These are phyloP conservation scores for Iodosphaeria phyllophila DNA, from an alignment of 2,329 filamentous ascomycete species.

Conservation along the genomic window DNA sequence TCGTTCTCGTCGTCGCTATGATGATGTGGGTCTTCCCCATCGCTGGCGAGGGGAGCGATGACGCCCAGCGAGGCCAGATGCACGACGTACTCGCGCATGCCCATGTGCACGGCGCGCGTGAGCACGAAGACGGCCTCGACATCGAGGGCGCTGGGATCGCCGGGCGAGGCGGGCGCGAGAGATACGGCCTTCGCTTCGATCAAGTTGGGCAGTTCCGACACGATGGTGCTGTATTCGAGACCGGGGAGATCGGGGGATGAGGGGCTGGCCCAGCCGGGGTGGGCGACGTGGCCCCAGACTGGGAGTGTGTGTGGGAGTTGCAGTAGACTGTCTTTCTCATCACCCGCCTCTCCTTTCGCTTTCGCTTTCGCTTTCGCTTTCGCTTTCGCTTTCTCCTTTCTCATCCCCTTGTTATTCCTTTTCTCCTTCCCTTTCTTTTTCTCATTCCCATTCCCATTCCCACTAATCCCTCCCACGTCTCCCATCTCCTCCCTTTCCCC, in stretches of 20 bases:
- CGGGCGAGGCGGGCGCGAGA: slow-evolving; percentile 35
- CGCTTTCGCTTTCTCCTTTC: slow-evolving; percentile 15
- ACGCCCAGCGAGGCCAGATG: slow-evolving; percentile 53
- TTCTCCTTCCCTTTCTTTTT: slow-evolving; percentile 7
- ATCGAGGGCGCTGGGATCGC: slow-evolving; percentile 33
- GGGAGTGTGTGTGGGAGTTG: slow-evolving; percentile 31
- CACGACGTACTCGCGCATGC: slow-evolving; percentile 59
- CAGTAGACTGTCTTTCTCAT: too few relatives aligned
- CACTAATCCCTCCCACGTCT: neutral
- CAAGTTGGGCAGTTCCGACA: slow-evolving; percentile 70
- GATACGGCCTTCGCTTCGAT: slow-evolving; percentile 90
- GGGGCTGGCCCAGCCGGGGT: slow-evolving; percentile 78
- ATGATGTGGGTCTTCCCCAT: too few relatives aligned
- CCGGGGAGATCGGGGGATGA: slow-evolving; percentile 54
- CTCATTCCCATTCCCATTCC: slow-evolving; percentile 1
- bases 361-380: slow-evolving; percentile 18
- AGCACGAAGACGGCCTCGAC: slow-evolving; percentile 51
- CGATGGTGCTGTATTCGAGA: slow-evolving; percentile 66
- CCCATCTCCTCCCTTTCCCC: neutral
- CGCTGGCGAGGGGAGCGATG: slow-evolving; percentile 19
- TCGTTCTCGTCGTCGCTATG: too few relatives aligned
- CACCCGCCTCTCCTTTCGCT: too few relatives aligned
- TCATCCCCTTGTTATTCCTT: neutral
- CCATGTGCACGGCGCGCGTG: slow-evolving; percentile 51
- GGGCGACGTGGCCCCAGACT: slow-evolving; percentile 68